Conservation (phyloP, 2,329 filamentous ascomycete species). For the Xylariaceae sp. region DNA sequence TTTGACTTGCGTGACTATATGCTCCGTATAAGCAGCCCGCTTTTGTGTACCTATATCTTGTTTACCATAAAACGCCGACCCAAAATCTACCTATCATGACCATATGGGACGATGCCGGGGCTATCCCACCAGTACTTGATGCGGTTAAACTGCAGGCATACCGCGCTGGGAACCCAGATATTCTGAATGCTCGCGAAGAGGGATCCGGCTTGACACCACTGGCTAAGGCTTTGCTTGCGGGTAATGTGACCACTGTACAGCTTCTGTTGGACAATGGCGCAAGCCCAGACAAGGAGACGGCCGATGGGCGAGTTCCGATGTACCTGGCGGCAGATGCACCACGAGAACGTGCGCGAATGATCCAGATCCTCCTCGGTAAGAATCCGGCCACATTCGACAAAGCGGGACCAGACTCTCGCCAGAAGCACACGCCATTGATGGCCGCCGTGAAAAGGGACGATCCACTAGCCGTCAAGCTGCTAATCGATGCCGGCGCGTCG, state of each 20-base stretch:
- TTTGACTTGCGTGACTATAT: background rate
- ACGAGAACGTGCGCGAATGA: slow-evolving; percentile 11
- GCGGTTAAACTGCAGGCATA: slow-evolving; percentile 9
- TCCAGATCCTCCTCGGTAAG: slow-evolving; percentile 20
- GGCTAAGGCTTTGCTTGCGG: slow-evolving; percentile 12
- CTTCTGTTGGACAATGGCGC: slow-evolving; percentile 18
- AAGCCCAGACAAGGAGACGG: slow-evolving; percentile 14
- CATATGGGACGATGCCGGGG: slow-evolving; percentile 19
- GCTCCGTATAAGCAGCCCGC: background rate
- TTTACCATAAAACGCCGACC: background rate
- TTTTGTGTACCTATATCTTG: background rate
- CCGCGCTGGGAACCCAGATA: background rate
- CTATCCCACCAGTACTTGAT: slow-evolving; percentile 12
- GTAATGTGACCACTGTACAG: slow-evolving; percentile 11
- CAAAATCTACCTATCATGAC: slow-evolving; percentile 9
- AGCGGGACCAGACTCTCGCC: slow-evolving; percentile 4
- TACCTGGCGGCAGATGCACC: slow-evolving; percentile 16
- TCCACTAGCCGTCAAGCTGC: slow-evolving; percentile 14
- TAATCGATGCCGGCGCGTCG: slow-evolving; percentile 17
- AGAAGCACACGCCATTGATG: slow-evolving; percentile 19
- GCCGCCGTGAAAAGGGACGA: slow-evolving; percentile 17
- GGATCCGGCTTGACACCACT: slow-evolving; percentile 18
- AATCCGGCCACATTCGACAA: slow-evolving; percentile 17
- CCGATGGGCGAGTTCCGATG: slow-evolving; percentile 18
- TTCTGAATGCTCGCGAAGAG: slow-evolving; percentile 8